Percentiles rank a stretch among this genome's conserved stretches.
Conservation (phyloP, 2,329 filamentous ascomycete genomes). For the Fonsecaea pedrosoi region DNA sequence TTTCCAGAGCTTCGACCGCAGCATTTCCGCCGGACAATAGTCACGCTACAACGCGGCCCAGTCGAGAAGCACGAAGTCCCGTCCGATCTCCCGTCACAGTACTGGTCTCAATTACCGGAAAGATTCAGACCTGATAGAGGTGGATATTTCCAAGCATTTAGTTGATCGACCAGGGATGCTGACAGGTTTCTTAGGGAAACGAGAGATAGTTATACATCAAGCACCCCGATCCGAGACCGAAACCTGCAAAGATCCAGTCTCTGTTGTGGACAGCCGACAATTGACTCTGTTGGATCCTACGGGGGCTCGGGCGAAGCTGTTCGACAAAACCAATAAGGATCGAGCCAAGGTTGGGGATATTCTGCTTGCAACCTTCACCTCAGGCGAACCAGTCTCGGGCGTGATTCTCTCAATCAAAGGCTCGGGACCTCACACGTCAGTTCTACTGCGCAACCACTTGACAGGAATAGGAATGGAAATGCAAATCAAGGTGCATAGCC, state of each 20-base stretch:
- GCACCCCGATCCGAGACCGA: constrained; percentile 46
- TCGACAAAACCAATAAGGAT: constrained; percentile 76
- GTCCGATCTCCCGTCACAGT: constrained; percentile 50
- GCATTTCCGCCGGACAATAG: constrained; percentile 56
- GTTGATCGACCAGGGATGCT: neutral
- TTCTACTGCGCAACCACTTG: constrained; percentile 84
- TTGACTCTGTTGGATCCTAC: constrained; percentile 80
- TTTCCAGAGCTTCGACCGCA: constrained; percentile 66
- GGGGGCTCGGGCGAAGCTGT: constrained; percentile 80
- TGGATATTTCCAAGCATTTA: constrained; percentile 37
- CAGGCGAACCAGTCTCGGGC: constrained; percentile 86
- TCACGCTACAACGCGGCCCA: constrained; percentile 55
- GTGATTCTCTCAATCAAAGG: constrained; percentile 86
- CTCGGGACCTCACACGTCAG: constrained; percentile 85
- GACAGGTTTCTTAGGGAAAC: constrained; percentile 46
- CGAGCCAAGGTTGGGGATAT: constrained; percentile 86
- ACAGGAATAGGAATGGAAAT: constrained; percentile 91
- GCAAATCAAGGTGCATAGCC: constrained; percentile 96
- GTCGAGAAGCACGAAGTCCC: constrained; percentile 51
- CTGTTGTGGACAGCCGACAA: constrained; percentile 70
- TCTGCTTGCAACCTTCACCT: constrained; percentile 83
- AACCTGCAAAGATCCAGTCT: constrained; percentile 67
- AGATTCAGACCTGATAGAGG: constrained; percentile 48
- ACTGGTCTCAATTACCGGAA: constrained; percentile 51
- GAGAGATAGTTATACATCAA: constrained; percentile 63